These are phyloP conservation scores for Vinca major DNA, from an alignment of 305 asterid genomes.

Conservation along the genomic window DNA sequence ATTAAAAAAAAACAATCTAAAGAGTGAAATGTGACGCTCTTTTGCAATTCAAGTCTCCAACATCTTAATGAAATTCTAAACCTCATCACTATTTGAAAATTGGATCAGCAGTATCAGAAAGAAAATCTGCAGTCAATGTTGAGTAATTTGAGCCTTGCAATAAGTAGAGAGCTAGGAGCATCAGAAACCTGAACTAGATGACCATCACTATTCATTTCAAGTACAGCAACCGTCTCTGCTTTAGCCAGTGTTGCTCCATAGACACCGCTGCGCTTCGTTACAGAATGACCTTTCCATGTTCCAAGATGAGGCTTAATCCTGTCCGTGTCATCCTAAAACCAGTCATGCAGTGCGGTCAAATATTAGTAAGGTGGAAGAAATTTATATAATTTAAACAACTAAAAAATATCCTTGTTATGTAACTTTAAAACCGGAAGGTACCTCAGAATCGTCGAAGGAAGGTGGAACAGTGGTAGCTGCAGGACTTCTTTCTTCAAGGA, in stretches of 20 bases:
- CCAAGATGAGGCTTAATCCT: conserved; percentile 65
- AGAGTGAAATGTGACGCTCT: neutral
- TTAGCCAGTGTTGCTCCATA: conserved; percentile 77
- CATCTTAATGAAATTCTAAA: neutral
- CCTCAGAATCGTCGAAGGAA: conserved; percentile 49
- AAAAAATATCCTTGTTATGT: neutral
- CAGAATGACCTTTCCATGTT: conserved; percentile 83
- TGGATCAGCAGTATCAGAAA: neutral
- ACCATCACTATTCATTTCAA: conserved; percentile 57
- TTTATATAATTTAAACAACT: neutral
- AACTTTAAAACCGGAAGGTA: conserved; percentile 14
- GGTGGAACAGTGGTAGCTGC: conserved; percentile 37
- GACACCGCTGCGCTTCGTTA: conserved; percentile 84
- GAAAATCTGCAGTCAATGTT: neutral
- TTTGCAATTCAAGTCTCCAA: neutral
- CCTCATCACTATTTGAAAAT: neutral
- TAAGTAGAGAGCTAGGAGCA: conserved; percentile 5
- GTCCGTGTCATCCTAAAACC: conserved; percentile 42
- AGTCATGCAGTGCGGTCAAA: conserved; percentile 4
- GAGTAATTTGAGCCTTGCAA: neutral
- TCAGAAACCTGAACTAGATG: conserved; percentile 64
- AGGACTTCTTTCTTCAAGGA: conserved; percentile 69
- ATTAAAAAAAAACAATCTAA: neutral
- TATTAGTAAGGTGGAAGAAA: conserved; percentile 1
- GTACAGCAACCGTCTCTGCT: conserved; percentile 60